A percentile compares a stretch with the other conserved stretches of the same genome.
Conservation (phyloP, 208 protist genomes). For the Crithidia mellificae region DNA sequence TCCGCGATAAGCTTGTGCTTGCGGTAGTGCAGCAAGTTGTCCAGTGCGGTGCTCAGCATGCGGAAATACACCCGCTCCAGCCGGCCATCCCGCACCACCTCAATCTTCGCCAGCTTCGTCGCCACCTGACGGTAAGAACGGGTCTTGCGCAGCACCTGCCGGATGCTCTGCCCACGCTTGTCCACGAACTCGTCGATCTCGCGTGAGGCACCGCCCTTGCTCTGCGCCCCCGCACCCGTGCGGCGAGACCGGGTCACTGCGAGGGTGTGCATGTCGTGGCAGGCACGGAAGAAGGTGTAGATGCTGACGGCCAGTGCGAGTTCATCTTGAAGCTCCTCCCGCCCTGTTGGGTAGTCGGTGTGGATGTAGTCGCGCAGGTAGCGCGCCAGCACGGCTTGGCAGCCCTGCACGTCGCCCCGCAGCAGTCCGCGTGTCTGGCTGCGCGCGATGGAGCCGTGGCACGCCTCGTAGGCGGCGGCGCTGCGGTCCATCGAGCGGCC, state of each 20-base stretch:
- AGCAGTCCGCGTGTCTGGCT: conserved; percentile 29
- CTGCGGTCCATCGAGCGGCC: conserved; percentile 48
- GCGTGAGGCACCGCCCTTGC: background rate
- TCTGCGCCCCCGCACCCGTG: conserved; percentile 6
- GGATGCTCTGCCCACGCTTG: conserved; percentile 47
- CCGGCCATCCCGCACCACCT: conserved; percentile 51
- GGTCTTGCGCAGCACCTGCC: conserved; percentile 48
- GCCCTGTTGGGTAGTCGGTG: conserved; percentile 33
- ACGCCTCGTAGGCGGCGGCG: conserved; percentile 36
- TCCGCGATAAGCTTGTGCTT: conserved; percentile 36
- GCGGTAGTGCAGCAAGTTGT: conserved; percentile 44
- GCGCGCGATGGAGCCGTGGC: conserved; percentile 37
- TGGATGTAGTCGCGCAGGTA: conserved; percentile 49
- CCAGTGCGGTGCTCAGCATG: conserved; percentile 37
- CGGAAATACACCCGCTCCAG: conserved; percentile 81
- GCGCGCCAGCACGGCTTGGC: conserved; percentile 24
- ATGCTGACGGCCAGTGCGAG: conserved; percentile 52
- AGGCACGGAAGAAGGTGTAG: conserved; percentile 67
- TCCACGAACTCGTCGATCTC: conserved; percentile 50
- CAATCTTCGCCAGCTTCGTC: conserved; percentile 59
- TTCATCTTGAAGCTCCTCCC: conserved; percentile 59
- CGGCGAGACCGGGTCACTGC: conserved; percentile 11
- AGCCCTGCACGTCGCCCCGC: conserved; percentile 32
- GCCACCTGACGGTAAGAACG: conserved; percentile 41
- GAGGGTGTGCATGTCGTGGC: conserved; percentile 58